A percentile compares a stretch with the other conserved stretches of the same genome.
Conservation (phyloP, 805 yeast species). For the Grigorovia humatica region DNA sequence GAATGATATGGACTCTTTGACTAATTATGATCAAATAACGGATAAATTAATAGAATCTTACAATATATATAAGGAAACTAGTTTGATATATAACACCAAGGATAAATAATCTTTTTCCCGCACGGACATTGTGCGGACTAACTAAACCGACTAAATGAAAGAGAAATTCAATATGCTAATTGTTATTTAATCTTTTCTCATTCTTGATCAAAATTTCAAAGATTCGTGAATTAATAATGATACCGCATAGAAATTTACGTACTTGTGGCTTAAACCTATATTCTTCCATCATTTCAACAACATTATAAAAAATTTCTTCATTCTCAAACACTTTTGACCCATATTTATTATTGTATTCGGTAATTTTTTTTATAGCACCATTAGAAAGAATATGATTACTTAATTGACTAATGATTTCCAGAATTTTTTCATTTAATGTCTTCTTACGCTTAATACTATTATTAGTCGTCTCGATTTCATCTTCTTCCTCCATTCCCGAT, state of each 20-base stretch:
- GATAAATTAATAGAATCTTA: constrained; percentile 20
- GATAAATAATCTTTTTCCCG: too few relatives aligned
- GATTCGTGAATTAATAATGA: constrained; percentile 44
- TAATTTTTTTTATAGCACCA: constrained; percentile 48
- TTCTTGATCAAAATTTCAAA: constrained; percentile 42
- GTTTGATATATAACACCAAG: constrained; percentile 20
- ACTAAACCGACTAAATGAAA: not conserved
- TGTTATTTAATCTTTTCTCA: constrained; percentile 27
- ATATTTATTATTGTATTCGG: constrained; percentile 38
- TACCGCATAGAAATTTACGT: constrained; percentile 54
- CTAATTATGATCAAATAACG: constrained; percentile 14
- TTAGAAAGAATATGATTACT: constrained; percentile 46
- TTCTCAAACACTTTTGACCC: constrained; percentile 44
- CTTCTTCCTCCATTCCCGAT: not conserved
- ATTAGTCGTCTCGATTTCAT: not conserved
- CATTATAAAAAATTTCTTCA: constrained; percentile 44
- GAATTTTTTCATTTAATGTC: constrained; percentile 22
- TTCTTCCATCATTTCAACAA: constrained; percentile 40
- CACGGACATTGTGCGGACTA: not conserved
- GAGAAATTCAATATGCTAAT: not conserved
- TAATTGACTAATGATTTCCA: constrained; percentile 39
- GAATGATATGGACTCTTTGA: not conserved
- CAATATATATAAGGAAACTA: constrained; percentile 19
- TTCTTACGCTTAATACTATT: constrained; percentile 8
- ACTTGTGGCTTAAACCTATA: constrained; percentile 54